Base-by-base conservation (phyloP, 2,329 filamentous ascomycete genomes). In the Colletotrichum sidae region DNA sequence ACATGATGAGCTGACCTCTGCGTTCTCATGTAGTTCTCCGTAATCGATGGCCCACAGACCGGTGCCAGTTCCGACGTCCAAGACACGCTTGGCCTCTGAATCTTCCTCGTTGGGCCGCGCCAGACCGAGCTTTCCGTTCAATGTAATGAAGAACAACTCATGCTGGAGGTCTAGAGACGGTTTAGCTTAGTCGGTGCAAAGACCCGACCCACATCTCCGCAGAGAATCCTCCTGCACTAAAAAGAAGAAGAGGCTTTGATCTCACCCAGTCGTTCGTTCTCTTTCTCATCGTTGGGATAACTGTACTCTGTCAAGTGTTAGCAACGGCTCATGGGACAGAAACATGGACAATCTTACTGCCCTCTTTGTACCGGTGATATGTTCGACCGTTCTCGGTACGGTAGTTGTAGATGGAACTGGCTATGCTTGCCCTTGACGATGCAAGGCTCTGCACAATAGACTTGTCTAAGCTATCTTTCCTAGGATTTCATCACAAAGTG, bases 61-160 rank as follows among this genome's bases (percentile, higher is more conserved):
- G 6, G 82, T 84, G 0, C 83, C 82, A 1, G 81, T 83, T 13
- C 82, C 82, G 42, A 82, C 68, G 70, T 85, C 83, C 2, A 85
- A 73, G 9, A 79, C 72, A 15, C 65, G 68, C 1, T 57, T 60
- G 6, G 49, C 25, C 41, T 64, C 53, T 1, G 63, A 41, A 7
- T 60, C 57, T 2, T 62, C 52, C 8, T 57, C 45, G 33, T 65
- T 59, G 7, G 55, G 52, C 35, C 70, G 63, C 37, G 70, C 67
- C n/a, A 72, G 39, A 8, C 70, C 55, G 39, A 73, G 69, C 35
- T 70, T 69, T 49, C 69, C 67, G 13, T 72, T 67, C 12, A 72
- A 67, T 2, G 71, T 71, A 17, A 72, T 45, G 42, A 67, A 64
- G n/a, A 69, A 73, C 9, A 75, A 55, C n/a, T 72, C 68, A 49